Evolutionary conservation across 805 yeast genomes (phyloP).

Genomic region (Myxozyma lipomycoides): DNA sequence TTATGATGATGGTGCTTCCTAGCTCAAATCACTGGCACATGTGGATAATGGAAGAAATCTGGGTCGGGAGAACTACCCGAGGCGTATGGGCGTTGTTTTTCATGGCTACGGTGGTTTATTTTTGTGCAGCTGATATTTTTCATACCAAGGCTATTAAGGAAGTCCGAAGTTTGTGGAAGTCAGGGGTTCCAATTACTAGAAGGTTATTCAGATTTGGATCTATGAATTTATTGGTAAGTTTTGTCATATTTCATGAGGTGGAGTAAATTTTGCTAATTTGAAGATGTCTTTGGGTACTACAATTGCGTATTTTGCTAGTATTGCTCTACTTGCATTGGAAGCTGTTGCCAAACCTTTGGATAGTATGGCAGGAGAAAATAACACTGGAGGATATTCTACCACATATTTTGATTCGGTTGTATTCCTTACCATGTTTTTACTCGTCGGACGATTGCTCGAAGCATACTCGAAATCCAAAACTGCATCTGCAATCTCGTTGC

Average conservation of each 20-base stretch:
- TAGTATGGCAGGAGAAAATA: neutral
- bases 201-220: conserved; percentile 69
- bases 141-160: conserved; percentile 65
- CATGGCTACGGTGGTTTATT: conserved; percentile 67
- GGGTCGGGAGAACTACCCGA: conserved; percentile 59
- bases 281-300: conserved; percentile 66
- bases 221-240: conserved; percentile 54
- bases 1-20: conserved; percentile 61
- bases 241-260: neutral
- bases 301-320: conserved; percentile 65
- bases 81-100: conserved; percentile 63
- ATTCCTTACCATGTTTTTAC: conserved; percentile 64
- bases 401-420: conserved; percentile 78
- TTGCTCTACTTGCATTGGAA: conserved; percentile 50
- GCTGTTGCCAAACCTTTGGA: conserved; percentile 35
- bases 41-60: conserved; percentile 59
- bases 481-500: conserved; percentile 56
- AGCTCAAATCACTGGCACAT: conserved; percentile 41
- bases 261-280: neutral
- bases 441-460: conserved; percentile 68
- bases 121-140: conserved; percentile 69
- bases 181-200: conserved; percentile 51
- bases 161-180: conserved; percentile 53
- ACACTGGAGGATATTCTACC: conserved; percentile 48
- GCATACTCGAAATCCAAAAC: conserved; percentile 63